Percentiles rank a stretch among this genome's conserved stretches.
These are phyloP conservation scores for Prunus davidiana DNA, from an alignment of 306 rosid genomes.

Conservation along the genomic window DNA sequence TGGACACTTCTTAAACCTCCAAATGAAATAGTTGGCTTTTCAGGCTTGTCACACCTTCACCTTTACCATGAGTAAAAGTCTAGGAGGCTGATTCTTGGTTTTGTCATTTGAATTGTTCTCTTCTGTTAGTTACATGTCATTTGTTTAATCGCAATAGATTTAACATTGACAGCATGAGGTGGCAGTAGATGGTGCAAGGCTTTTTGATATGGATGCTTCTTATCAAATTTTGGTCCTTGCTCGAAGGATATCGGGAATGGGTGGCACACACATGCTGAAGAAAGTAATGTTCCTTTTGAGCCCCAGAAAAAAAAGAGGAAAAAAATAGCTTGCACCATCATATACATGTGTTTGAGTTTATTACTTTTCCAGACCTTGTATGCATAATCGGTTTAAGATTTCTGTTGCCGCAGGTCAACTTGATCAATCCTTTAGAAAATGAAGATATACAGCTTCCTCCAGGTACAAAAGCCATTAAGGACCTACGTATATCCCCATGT, in stretches of 20 bases:
- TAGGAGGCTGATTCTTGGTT: not conserved
- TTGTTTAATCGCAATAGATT: not conserved
- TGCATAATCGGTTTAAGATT: not conserved
- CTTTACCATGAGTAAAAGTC: not conserved
- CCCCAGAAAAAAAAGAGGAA: not conserved
- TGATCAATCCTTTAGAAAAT: not conserved
- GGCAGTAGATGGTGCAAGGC: slow-evolving; percentile 20
- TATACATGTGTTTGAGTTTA: not conserved
- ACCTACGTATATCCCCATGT: slow-evolving; percentile 14
- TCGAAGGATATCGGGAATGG: slow-evolving; percentile 15
- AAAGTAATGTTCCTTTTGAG: slow-evolving; percentile 6
- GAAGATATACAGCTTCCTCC: slow-evolving; percentile 19
- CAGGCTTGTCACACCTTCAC: not conserved
- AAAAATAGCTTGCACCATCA: not conserved
- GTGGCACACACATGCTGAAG: slow-evolving; percentile 18
- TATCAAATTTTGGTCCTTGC: slow-evolving; percentile 14
- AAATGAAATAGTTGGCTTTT: not conserved
- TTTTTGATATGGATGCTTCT: slow-evolving; percentile 18
- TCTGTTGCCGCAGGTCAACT: slow-evolving; percentile 10
- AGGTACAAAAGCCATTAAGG: slow-evolving; percentile 14
- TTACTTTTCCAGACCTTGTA: not conserved
- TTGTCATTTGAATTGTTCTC: not conserved
- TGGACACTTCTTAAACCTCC: not conserved
- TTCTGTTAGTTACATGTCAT: not conserved
- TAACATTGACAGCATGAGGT: slow-evolving; percentile 10